Conservation (phyloP, 208 protist genomes). For the Trypanosoma boissoni region DNA sequence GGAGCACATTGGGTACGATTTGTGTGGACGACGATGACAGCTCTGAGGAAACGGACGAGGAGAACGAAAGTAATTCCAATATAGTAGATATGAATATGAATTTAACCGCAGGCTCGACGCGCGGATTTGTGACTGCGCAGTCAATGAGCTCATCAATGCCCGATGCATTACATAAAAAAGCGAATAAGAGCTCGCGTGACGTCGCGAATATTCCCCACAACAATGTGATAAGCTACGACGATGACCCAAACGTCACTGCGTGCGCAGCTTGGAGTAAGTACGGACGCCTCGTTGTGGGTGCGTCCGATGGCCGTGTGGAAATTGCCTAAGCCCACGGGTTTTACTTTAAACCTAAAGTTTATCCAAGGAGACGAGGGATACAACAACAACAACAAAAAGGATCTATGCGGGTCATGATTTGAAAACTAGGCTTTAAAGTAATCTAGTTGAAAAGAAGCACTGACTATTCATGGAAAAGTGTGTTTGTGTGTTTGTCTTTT, state of each 20-base stretch:
- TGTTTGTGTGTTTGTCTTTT: no score
- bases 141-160: background rate
- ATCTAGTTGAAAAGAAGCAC: no score
- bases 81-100: background rate
- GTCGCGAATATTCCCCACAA: constrained; percentile 11
- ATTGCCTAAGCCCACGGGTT: constrained; percentile 18
- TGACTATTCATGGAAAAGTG: no score
- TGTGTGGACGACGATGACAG: background rate
- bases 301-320: constrained; percentile 10
- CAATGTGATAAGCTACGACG: constrained; percentile 4
- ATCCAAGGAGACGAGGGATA: no score
- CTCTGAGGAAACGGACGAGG: background rate
- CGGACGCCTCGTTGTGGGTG: constrained; percentile 5
- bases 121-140: background rate
- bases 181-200: no score
- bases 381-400: no score
- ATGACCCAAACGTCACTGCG: constrained; percentile 8
- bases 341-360: background rate
- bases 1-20: no score
- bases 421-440: no score
- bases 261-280: constrained; percentile 23
- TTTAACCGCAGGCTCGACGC: no score
- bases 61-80: background rate
- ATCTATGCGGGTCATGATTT: no score
- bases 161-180: no score